Percentiles rank a stretch among this genome's conserved stretches.
Conservation (phyloP, 805 yeast genomes). For the Sporopachydermia lactativora region DNA sequence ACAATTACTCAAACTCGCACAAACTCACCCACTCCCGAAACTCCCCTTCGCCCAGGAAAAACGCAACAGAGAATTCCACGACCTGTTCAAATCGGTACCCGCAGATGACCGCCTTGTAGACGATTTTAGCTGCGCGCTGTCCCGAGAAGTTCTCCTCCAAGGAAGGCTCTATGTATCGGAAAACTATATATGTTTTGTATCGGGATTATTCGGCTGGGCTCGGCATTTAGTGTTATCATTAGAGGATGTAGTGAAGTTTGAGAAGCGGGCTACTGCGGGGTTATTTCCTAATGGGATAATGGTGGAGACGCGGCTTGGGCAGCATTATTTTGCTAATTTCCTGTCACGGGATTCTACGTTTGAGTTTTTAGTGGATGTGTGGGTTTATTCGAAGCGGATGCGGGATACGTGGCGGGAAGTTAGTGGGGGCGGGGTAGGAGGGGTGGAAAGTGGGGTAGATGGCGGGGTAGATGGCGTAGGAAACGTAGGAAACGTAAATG, state of each 20-base stretch:
- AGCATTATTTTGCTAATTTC: conserved; percentile 51
- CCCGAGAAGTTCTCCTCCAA: conserved; percentile 51
- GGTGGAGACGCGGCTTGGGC: conserved; percentile 47
- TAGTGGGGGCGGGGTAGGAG: neutral
- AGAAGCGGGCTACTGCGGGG: conserved; percentile 51
- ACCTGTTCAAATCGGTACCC: conserved; percentile 35
- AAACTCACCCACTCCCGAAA: neutral
- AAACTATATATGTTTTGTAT: conserved; percentile 43
- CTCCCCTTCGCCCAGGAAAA: conserved; percentile 28
- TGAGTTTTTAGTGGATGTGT: conserved; percentile 39
- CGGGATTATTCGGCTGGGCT: conserved; percentile 55
- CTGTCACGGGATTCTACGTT: conserved; percentile 42
- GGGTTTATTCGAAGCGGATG: conserved; percentile 28
- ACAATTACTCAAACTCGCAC: neutral
- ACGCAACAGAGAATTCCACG: conserved; percentile 47
- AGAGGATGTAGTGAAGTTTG: conserved; percentile 47
- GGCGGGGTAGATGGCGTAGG: conserved; percentile 5
- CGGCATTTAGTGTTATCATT: conserved; percentile 44
- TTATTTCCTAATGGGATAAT: conserved; percentile 58
- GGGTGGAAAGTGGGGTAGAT: neutral
- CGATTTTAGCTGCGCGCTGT: conserved; percentile 52
- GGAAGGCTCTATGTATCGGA: conserved; percentile 50
- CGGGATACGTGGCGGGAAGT: conserved; percentile 2
- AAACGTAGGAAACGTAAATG: neutral
- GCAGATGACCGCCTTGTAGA: conserved; percentile 38